A percentile compares a stretch with the other conserved stretches of the same genome.
Evolutionary conservation across 2,329 filamentous ascomycete species (phyloP).

Genomic region (Penicillium sp.): DNA sequence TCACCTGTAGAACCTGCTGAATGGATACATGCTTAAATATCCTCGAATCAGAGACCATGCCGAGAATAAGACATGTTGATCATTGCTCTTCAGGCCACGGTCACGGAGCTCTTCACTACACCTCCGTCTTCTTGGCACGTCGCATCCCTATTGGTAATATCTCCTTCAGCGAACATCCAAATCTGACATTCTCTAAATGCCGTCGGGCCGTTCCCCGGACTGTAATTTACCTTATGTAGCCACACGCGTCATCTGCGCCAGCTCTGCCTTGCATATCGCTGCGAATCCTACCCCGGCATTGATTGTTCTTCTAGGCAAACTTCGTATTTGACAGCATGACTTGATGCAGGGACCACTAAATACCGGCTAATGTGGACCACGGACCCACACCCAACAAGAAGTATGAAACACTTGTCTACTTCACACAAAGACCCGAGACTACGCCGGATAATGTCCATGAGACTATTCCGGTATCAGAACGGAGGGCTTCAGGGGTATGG

Average conservation of each 20-base stretch:
- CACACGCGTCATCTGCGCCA: slow-evolving; percentile 7
- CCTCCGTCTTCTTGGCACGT: slow-evolving; percentile 17
- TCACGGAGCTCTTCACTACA: slow-evolving; percentile 9
- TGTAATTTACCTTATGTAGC: slow-evolving; percentile 4
- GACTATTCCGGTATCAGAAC: slow-evolving; percentile 20
- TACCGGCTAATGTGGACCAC: slow-evolving; percentile 2
- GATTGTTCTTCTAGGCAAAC: too few relatives aligned
- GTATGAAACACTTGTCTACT: slow-evolving; percentile 7
- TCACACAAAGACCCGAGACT: background rate
- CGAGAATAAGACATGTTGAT: slow-evolving; percentile 22
- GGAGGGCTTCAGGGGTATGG: slow-evolving; percentile 4
- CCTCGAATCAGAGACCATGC: slow-evolving; percentile 20
- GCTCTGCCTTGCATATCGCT: too few relatives aligned
- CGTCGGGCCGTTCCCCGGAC: slow-evolving; percentile 29
- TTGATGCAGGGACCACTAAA: background rate
- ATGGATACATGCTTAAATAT: slow-evolving; percentile 3
- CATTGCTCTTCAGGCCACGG: slow-evolving; percentile 34
- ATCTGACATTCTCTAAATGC: background rate
- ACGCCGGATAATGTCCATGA: slow-evolving; percentile 11
- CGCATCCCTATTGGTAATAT: slow-evolving; percentile 14
- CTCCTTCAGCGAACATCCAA: background rate
- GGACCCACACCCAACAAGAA: slow-evolving; percentile 3
- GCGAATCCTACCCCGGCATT: too few relatives aligned
- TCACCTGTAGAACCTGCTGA: too few relatives aligned
- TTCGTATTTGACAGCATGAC: too few relatives aligned